Percentiles rank a stretch among this genome's conserved stretches.
Conservation (phyloP, 805 yeast species). For the Teunomyces cretensis region DNA sequence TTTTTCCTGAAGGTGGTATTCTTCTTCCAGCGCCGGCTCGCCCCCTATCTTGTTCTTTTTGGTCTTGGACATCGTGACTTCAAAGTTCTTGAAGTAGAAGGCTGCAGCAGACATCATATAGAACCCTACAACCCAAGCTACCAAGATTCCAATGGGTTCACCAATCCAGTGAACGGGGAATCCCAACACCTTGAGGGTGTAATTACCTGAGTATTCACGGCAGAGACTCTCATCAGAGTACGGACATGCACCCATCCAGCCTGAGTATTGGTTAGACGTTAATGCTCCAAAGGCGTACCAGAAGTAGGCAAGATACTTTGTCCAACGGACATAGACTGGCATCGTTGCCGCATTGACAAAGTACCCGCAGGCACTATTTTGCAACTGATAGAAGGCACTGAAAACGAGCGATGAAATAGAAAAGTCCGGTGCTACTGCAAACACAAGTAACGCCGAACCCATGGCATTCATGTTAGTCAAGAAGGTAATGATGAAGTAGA, state of each 20-base stretch:
- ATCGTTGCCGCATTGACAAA: slow-evolving; percentile 68
- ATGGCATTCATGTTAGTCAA: slow-evolving; percentile 57
- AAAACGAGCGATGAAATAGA: slow-evolving; percentile 58
- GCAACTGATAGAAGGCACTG: slow-evolving; percentile 65
- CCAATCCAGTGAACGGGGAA: slow-evolving; percentile 23
- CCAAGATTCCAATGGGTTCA: slow-evolving; percentile 20
- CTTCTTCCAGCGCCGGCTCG: slow-evolving; percentile 11
- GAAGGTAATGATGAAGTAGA: slow-evolving; percentile 59
- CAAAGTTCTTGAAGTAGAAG: slow-evolving; percentile 18
- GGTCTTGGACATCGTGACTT: slow-evolving; percentile 21
- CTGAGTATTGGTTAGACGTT: slow-evolving; percentile 63
- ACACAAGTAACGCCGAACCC: slow-evolving; percentile 51
- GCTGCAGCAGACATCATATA: slow-evolving; percentile 14
- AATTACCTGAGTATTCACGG: slow-evolving; percentile 20
- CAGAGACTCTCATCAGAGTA: slow-evolving; percentile 16
- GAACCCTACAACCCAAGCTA: slow-evolving; percentile 20
- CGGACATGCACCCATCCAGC: slow-evolving; percentile 59
- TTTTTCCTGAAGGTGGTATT: slow-evolving; percentile 9
- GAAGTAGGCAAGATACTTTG: slow-evolving; percentile 69
- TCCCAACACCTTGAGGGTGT: slow-evolving; percentile 19
- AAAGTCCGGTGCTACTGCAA: slow-evolving; percentile 60
- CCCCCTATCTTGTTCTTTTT: slow-evolving; percentile 21
- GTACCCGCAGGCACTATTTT: slow-evolving; percentile 78
- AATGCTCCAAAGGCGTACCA: slow-evolving; percentile 79
- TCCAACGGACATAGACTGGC: slow-evolving; percentile 89